Conservation (phyloP, 129 eudicot genomes). For the Gnaphalium uliginosum region DNA sequence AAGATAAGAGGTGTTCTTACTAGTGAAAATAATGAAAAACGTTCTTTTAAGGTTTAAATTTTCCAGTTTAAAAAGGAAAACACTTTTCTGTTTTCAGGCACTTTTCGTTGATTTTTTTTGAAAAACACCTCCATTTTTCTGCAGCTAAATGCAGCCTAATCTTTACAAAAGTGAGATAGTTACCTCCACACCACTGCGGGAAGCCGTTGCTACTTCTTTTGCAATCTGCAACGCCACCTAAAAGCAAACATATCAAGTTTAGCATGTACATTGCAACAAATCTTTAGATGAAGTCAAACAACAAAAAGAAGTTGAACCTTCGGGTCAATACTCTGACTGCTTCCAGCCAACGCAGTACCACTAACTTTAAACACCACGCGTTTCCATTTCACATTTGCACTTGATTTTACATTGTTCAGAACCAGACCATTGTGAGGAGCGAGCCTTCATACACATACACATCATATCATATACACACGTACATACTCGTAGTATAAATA, state of each 20-base stretch:
- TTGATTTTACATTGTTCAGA: constrained; percentile 17
- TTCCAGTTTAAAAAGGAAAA: neutral
- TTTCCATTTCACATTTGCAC: constrained; percentile 35
- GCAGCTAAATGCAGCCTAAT: neutral
- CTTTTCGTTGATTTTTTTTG: neutral
- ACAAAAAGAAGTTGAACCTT: constrained; percentile 30
- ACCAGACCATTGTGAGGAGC: constrained; percentile 11
- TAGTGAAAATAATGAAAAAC: neutral
- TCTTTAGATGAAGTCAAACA: constrained; percentile 6
- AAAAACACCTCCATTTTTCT: neutral
- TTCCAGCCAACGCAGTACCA: constrained; percentile 45
- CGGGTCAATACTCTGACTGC: constrained; percentile 43
- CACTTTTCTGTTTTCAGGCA: neutral
- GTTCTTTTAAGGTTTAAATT: neutral
- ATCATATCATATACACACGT: neutral
- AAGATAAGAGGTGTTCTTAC: neutral
- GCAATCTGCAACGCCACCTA: constrained; percentile 49
- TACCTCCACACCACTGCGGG: constrained; percentile 45
- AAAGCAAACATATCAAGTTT: constrained; percentile 20
- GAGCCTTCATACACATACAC: constrained; percentile 30
- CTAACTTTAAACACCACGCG: constrained; percentile 48
- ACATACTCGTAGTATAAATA: neutral
- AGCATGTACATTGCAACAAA: constrained; percentile 7
- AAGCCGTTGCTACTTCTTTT: constrained; percentile 40
- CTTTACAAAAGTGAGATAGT: neutral